Conservation (phyloP, 176 grass and related monocot genomes). For the Juncus inflexus region DNA sequence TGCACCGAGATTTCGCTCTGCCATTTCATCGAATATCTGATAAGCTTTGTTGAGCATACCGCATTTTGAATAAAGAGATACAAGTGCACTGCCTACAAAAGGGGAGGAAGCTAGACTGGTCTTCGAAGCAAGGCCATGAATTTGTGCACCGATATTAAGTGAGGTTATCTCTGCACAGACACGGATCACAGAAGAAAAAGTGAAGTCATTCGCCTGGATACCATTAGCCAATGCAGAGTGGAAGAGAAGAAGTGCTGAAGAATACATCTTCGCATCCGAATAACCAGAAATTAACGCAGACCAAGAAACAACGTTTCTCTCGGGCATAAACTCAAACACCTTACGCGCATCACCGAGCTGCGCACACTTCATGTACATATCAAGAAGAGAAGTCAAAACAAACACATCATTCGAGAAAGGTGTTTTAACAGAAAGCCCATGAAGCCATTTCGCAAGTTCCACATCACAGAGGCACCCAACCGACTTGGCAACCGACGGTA, state of each 20-base stretch:
- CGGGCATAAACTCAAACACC: conserved; percentile 71
- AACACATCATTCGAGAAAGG: conserved; percentile 62
- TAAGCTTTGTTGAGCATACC: conserved; percentile 70
- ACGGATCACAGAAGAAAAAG: conserved; percentile 56
- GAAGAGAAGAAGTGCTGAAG: conserved; percentile 40
- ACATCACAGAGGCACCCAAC: conserved; percentile 26
- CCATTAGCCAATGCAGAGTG: conserved; percentile 47
- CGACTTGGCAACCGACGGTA: conserved; percentile 65
- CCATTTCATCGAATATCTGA: conserved; percentile 46
- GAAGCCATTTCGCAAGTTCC: conserved; percentile 37
- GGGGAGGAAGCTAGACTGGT: conserved; percentile 53
- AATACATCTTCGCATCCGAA: conserved; percentile 45
- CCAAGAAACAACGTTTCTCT: conserved; percentile 93
- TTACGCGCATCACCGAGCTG: conserved; percentile 41
- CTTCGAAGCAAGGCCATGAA: conserved; percentile 67
- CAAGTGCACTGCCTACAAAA: conserved; percentile 71
- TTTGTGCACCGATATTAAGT: conserved; percentile 56
- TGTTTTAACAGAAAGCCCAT: conserved; percentile 60
- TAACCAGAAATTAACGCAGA: conserved; percentile 67
- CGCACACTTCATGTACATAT: conserved; percentile 73
- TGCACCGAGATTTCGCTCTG: conserved; percentile 60
- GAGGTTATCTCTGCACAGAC: conserved; percentile 64
- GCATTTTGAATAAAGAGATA: conserved; percentile 89
- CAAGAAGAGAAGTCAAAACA: conserved; percentile 56
- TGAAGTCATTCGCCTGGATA: conserved; percentile 72